Evolutionary conservation across 306 rosid species (phyloP), one percentile per base, ranked within the genome.

Genomic region (Trifolium pratense): DNA sequence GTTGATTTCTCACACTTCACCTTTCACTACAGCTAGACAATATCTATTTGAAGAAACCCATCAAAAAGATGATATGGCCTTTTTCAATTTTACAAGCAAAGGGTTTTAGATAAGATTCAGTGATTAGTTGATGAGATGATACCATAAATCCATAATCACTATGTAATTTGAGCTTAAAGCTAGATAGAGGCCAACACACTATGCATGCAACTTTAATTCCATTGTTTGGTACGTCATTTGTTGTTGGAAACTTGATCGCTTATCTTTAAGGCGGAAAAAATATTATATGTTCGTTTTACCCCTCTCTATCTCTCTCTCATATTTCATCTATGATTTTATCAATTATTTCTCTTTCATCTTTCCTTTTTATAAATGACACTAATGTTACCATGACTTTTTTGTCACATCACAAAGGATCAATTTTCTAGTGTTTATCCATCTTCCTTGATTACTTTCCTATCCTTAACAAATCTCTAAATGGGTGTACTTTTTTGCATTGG

Each of bases 71-170:
- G 36, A 56, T 64, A 45, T 14, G 73, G 37, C 31, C 59, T 68
- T 79, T 83, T 70, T 80, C 48, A n/a, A 71, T 56, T 53, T 70
- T 62, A 65, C 76, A 70, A 81, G 77, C 81, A 84, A 84, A 60
- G 61, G 75, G 7, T 70, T 51, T 78, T 74, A 75, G 68, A 67
- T 75, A 67, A 73, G 77, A 71, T 84, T 71, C 26, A 4, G 18
- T 37, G 57, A 73, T 59, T 80, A 66, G 67, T 57, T 72, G 52
- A 76, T 78, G 78, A 64, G 70, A 75, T 80, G 18, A 68, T 25
- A 75, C 73, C 79, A 65, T 70, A 75, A 32, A n/a, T n/a, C n/a
- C 77, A 60, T 66, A 75, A 6, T 32, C 36, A 57, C 39, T 52
- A 34, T 64, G 68, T 26, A 66, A 72, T 62, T 71, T 81, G 48